phyloP scores from a whole-genome alignment of 225 moss, liverwort and hornwort genomes.

The Physcomitrellopsis africana region DNA sequence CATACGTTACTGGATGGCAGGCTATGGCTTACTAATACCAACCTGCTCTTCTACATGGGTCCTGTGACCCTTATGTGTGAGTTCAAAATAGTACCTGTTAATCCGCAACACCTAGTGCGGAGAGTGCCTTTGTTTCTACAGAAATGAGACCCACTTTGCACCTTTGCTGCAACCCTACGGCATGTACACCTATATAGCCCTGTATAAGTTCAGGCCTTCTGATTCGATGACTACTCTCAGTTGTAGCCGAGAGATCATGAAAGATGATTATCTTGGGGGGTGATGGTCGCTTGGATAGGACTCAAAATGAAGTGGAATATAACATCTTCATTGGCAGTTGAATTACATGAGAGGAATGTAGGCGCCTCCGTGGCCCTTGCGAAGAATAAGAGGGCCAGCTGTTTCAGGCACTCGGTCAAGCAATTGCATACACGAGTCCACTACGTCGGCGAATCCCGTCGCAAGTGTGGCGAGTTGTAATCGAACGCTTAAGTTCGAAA shows the following conservation, averaged over 20 bases:
- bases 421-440: slow-evolving; percentile 56
- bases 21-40: not conserved
- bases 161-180: not conserved
- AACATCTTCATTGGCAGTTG: not conserved
- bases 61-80: not conserved
- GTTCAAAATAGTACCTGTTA: not conserved
- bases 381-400: slow-evolving; percentile 73
- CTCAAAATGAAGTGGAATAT: no score
- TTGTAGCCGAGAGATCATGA: not conserved
- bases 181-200: not conserved
- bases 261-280: not conserved
- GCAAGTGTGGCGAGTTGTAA: slow-evolving; percentile 67
- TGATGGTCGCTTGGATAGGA: not conserved
- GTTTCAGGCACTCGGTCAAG: slow-evolving; percentile 68
- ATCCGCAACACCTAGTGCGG: not conserved
- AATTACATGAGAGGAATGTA: slow-evolving; percentile 77
- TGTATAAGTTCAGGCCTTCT: not conserved
- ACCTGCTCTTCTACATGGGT: not conserved
- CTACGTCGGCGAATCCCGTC: slow-evolving; percentile 67
- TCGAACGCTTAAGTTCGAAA: slow-evolving; percentile 61
- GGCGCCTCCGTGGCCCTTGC: slow-evolving; percentile 73
- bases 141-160: not conserved
- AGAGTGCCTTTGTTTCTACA: not conserved
- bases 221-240: not conserved
- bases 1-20: not conserved